Evolutionary conservation across 2,329 filamentous ascomycete species (phyloP).

Genomic region (Plenodomus biglobosus): DNA sequence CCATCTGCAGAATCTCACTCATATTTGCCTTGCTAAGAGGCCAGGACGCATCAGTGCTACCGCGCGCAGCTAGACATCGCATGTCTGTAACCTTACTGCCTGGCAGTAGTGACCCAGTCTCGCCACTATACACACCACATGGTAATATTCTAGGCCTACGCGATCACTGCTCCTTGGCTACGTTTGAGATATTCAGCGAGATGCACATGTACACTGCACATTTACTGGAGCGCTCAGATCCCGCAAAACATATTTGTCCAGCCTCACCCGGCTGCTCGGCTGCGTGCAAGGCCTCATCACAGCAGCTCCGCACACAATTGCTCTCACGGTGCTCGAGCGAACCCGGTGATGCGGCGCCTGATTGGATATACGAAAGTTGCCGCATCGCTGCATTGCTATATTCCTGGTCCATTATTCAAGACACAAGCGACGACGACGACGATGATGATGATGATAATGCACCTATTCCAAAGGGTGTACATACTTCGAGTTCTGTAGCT

Average conservation of each 20-base stretch:
- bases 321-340: conserved; percentile 16
- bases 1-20: conserved; percentile 21
- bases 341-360: conserved; percentile 12
- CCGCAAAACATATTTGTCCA: conserved; percentile 6
- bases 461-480: conserved; percentile 19
- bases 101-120: conserved; percentile 14
- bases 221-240: conserved; percentile 24
- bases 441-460: too few species aligned
- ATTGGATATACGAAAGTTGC: conserved; percentile 38
- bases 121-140: conserved; percentile 26
- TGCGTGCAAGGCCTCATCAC: conserved; percentile 25
- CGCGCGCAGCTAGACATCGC: conserved; percentile 9
- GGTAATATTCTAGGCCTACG: conserved; percentile 19
- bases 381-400: conserved; percentile 39
- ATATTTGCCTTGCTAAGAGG: conserved; percentile 28
- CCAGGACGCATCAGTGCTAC: conserved; percentile 16
- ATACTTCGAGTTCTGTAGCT: conserved; percentile 10
- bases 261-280: conserved; percentile 13
- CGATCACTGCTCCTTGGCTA: conserved; percentile 20
- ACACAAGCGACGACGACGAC: conserved; percentile 24
- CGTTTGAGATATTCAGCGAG: conserved; percentile 28
- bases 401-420: conserved; percentile 33
- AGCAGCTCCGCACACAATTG: conserved; percentile 29
- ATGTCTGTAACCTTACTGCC: neutral
- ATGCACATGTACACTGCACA: conserved; percentile 29